A percentile compares a stretch with the other conserved stretches of the same genome.
Evolutionary conservation across 441 rosid species (phyloP).

Genomic region (Populus hybrid): DNA sequence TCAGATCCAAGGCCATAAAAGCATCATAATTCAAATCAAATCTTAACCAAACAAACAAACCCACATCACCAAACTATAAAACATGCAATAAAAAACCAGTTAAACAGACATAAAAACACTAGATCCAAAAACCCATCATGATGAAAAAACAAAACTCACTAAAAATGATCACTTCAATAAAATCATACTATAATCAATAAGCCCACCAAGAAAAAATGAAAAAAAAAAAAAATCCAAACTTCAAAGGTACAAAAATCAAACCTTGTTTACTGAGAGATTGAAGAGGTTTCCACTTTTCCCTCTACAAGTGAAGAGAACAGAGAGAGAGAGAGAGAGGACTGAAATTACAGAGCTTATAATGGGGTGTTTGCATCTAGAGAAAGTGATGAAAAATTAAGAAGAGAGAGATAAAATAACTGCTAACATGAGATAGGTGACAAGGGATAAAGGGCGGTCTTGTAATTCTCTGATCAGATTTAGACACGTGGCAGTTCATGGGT

Average conservation of each 20-base stretch:
- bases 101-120: constrained; percentile 2
- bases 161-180: background rate
- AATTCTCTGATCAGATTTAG: background rate
- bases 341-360: background rate
- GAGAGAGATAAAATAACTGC: constrained; percentile 24
- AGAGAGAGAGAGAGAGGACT: background rate
- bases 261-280: constrained; percentile 28
- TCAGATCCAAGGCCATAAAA: constrained; percentile 25
- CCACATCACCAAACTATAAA: background rate
- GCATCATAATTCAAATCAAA: constrained; percentile 17
- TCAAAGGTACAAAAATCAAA: constrained; percentile 22
- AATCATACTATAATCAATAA: background rate
- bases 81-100: constrained; percentile 1
- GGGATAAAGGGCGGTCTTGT: constrained; percentile 6
- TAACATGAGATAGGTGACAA: constrained; percentile 30
- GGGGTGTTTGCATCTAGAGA: constrained; percentile 34
- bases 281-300: background rate
- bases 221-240: background rate
- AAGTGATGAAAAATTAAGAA: constrained; percentile 1
- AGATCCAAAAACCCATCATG: constrained; percentile 30
- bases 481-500: constrained; percentile 25
- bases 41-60: background rate
- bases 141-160: constrained; percentile 13
- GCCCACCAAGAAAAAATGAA: background rate
- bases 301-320: background rate